Percentiles rank a stretch among this genome's conserved stretches.
Evolutionary conservation across 345 rosid genomes (phyloP).

Genomic region (Dovyalis caffra): DNA sequence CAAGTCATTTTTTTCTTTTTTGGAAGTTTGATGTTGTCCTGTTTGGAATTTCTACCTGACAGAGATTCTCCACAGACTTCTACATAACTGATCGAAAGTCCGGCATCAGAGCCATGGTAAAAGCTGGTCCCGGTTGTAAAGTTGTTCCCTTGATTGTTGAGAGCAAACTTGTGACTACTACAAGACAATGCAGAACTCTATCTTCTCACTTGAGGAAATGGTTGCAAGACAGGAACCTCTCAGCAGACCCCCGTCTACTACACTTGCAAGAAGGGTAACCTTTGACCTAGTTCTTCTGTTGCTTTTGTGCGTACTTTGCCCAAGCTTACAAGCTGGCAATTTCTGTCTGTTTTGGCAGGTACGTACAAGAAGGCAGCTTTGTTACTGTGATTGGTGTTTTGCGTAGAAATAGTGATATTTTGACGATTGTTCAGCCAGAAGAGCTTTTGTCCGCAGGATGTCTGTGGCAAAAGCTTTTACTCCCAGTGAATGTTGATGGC

Average conservation of each 20-base stretch:
- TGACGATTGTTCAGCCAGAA: conserved; percentile 45
- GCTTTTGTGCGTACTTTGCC: neutral
- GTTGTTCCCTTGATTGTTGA: conserved; percentile 48
- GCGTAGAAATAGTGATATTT: conserved; percentile 27
- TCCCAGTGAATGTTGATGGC: conserved; percentile 50
- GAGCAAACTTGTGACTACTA: conserved; percentile 46
- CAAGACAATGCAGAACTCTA: conserved; percentile 32
- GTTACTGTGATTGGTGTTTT: conserved; percentile 46
- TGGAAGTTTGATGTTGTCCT: conserved; percentile 15
- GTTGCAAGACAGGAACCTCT: conserved; percentile 45
- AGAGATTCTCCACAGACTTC: conserved; percentile 60
- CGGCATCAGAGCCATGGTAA: conserved; percentile 47
- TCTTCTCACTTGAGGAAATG: conserved; percentile 49
- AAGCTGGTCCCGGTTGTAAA: conserved; percentile 46
- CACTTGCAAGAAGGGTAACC: conserved; percentile 51
- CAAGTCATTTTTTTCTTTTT: neutral
- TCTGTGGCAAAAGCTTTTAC: conserved; percentile 43
- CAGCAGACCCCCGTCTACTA: conserved; percentile 39
- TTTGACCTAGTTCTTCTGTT: neutral
- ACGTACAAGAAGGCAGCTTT: conserved; percentile 48
- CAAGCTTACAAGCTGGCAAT: conserved; percentile 15
- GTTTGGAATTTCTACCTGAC: conserved; percentile 25
- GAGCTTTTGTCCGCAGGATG: conserved; percentile 49
- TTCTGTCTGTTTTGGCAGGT: conserved; percentile 32
- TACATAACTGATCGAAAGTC: conserved; percentile 47